These are phyloP conservation scores for Cercis canadensis DNA, from an alignment of 306 rosid genomes.

Conservation along the genomic window DNA sequence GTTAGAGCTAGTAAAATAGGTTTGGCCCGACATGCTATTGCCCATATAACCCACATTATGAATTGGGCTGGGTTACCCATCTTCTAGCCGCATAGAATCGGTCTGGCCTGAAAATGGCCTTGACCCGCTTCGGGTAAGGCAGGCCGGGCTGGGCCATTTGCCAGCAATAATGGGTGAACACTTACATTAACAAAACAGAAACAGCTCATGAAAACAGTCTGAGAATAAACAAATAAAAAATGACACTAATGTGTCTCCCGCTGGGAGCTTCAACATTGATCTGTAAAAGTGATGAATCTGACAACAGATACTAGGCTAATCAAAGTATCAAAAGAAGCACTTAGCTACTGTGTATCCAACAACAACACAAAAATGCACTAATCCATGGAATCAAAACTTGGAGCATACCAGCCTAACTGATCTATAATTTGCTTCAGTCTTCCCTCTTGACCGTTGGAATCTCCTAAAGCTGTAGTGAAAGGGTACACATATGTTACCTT, in stretches of 20 bases:
- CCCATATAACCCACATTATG: no score
- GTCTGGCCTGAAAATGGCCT: no score
- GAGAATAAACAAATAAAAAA: not conserved
- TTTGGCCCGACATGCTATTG: no score
- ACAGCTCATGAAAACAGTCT: not conserved
- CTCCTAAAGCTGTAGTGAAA: slow-evolving; percentile 89
- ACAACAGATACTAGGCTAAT: slow-evolving; percentile 3
- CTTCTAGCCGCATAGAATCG: no score
- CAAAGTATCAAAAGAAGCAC: not conserved
- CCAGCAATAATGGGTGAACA: no score
- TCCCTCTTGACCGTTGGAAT: slow-evolving; percentile 92
- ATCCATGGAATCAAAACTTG: slow-evolving; percentile 85
- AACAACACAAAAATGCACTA: slow-evolving; percentile 12
- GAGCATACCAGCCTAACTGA: slow-evolving; percentile 88
- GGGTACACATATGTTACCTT: slow-evolving; percentile 90
- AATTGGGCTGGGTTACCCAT: no score
- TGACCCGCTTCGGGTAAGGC: no score
- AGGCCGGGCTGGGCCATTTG: no score
- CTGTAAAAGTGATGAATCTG: slow-evolving; percentile 24
- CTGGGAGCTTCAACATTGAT: slow-evolving; percentile 2
- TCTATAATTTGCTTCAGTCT: slow-evolving; percentile 73
- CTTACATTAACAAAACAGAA: not conserved
- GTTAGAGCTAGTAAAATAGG: no score
- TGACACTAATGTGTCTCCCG: slow-evolving; percentile 7
- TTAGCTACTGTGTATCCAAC: slow-evolving; percentile 16